Percentiles rank a stretch among this genome's conserved stretches.
phyloP scores from a whole-genome alignment of 371 early-diverging fungal species.

The Actinomucor elegans region DNA sequence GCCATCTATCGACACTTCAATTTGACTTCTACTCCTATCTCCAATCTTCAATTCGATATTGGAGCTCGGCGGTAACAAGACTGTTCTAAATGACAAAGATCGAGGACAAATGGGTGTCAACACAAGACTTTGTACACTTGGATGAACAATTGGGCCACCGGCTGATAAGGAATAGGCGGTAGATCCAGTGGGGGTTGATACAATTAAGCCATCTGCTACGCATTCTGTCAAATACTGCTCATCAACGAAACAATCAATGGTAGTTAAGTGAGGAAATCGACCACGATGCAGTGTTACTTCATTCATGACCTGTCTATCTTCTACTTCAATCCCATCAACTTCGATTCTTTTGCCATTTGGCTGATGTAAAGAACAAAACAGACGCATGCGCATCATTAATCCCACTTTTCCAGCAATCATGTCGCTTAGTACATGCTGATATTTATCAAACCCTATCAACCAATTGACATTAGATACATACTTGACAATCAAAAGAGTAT shows the following conservation, averaged over 20 bases:
- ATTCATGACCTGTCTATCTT: slow-evolving; percentile 77
- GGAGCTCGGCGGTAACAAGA: slow-evolving; percentile 82
- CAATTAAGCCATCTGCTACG: slow-evolving; percentile 73
- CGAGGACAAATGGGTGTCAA: slow-evolving; percentile 96
- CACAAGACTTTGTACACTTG: slow-evolving; percentile 83
- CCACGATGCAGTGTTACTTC: slow-evolving; percentile 91
- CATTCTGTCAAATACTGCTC: slow-evolving; percentile 82
- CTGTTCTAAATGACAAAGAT: slow-evolving; percentile 91
- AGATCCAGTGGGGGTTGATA: slow-evolving; percentile 94
- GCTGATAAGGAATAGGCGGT: slow-evolving; percentile 94
- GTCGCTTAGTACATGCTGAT: slow-evolving; percentile 53
- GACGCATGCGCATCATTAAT: slow-evolving; percentile 72
- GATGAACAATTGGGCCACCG: slow-evolving; percentile 94
- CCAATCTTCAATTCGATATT: slow-evolving; percentile 64
- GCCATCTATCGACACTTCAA: slow-evolving; percentile 75
- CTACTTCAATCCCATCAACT: slow-evolving; percentile 42
- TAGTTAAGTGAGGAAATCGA: slow-evolving; percentile 77
- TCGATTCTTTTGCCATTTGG: slow-evolving; percentile 52
- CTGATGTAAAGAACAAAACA: slow-evolving; percentile 68
- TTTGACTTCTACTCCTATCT: slow-evolving; percentile 59
- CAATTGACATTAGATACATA: too few relatives aligned
- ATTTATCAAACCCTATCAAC: slow-evolving; percentile 62
- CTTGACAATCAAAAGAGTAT: neutral
- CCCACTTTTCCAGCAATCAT: slow-evolving; percentile 64
- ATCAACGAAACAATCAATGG: slow-evolving; percentile 79